Conservation (phyloP, 2,329 filamentous ascomycete species). For the Microdochium nivale region DNA sequence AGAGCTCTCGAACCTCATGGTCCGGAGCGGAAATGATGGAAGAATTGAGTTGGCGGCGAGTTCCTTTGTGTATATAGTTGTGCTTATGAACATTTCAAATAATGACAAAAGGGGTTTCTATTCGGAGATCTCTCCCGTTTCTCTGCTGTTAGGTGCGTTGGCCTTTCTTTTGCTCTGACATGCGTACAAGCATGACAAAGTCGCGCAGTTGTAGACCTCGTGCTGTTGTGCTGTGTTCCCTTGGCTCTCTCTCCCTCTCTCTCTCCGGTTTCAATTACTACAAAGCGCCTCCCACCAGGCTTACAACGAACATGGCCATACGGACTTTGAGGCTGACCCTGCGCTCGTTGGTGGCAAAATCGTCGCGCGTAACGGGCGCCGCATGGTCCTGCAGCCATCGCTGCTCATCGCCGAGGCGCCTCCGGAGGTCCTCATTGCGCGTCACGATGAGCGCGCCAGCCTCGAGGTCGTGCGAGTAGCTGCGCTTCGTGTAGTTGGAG, state of each 20-base stretch:
- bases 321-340: slow-evolving; percentile 79
- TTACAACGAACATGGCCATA: slow-evolving; percentile 90
- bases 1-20: too few relatives aligned
- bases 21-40: too few relatives aligned
- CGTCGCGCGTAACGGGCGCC: slow-evolving; percentile 58
- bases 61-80: neutral
- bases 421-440: slow-evolving; percentile 61
- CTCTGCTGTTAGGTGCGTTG: too few relatives aligned
- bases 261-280: too few relatives aligned
- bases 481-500: slow-evolving; percentile 92
- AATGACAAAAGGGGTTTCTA: neutral
- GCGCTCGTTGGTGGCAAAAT: slow-evolving; percentile 73
- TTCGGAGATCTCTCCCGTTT: neutral
- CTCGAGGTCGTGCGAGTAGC: slow-evolving; percentile 87
- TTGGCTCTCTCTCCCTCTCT: neutral
- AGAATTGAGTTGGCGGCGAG: neutral
- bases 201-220: too few relatives aligned
- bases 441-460: slow-evolving; percentile 84
- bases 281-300: slow-evolving; percentile 77
- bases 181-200: too few relatives aligned
- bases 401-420: slow-evolving; percentile 69
- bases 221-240: neutral
- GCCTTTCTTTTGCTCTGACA: too few relatives aligned
- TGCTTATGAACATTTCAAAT: slow-evolving; percentile 1
- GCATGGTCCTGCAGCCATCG: slow-evolving; percentile 72